A percentile compares a stretch with the other conserved stretches of the same genome.
These are phyloP conservation scores for Meyerozyma sp. DNA, from an alignment of 1,139 yeast species.

Conservation along the genomic window DNA sequence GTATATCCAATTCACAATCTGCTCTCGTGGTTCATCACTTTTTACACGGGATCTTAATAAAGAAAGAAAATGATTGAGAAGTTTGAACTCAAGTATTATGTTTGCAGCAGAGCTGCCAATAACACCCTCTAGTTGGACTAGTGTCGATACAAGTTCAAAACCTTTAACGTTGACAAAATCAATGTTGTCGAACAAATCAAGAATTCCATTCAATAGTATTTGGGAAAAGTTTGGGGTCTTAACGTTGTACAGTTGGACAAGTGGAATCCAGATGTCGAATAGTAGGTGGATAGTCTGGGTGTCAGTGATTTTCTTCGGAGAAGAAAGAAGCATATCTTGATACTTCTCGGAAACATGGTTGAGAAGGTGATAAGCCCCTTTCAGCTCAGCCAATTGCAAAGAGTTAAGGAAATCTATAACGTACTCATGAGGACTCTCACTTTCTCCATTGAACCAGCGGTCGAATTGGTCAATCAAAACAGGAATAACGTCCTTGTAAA, in stretches of 20 bases:
- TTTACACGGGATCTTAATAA: neutral
- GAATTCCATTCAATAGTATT: neutral
- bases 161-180: neutral
- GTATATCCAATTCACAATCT: neutral
- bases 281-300: neutral
- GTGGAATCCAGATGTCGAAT: neutral
- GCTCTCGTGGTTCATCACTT: neutral
- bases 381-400: neutral
- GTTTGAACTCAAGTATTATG: neutral
- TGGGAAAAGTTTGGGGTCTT: neutral
- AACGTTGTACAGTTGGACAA: neutral
- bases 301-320: neutral
- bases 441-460: slow-evolving; percentile 8
- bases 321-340: neutral
- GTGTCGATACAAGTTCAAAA: neutral
- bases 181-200: neutral
- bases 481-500: slow-evolving; percentile 15
- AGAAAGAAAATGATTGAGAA: neutral
- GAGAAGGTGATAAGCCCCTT: neutral
- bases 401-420: slow-evolving; percentile 12
- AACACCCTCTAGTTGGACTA: neutral
- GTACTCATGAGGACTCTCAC: neutral
- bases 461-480: slow-evolving; percentile 8
- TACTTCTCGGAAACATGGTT: neutral
- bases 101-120: neutral